phyloP scores from a whole-genome alignment of 1,284 basidiomycete genomes.

The Ustilago trichophora region DNA sequence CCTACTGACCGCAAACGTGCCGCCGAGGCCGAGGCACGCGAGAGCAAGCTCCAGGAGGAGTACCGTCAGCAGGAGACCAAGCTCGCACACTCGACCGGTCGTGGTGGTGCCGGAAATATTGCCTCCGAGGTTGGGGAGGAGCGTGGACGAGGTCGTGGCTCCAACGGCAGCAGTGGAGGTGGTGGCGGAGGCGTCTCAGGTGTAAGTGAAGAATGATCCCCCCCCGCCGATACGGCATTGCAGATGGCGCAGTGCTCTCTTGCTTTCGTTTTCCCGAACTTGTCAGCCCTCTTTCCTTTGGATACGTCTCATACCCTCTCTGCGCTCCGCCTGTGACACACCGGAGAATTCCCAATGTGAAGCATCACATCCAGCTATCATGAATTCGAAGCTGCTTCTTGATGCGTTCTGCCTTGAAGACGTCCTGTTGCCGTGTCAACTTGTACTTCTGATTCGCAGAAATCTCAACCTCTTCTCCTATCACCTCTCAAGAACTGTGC shows the following conservation, averaged over 20 bases:
- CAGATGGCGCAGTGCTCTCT: too few relatives aligned
- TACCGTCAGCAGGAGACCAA: conserved; percentile 64
- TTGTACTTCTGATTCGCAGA: conserved; percentile 1
- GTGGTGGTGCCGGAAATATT: conserved; percentile 77
- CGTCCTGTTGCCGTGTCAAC: background rate
- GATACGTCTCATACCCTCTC: conserved; percentile 4
- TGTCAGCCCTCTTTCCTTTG: background rate
- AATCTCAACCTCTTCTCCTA: conserved; percentile 4
- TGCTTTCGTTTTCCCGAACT: conserved; percentile 5
- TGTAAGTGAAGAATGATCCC: conserved; percentile 24
- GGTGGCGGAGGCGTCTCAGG: conserved; percentile 39
- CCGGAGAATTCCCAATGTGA: too few relatives aligned
- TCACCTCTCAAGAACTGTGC: too few relatives aligned
- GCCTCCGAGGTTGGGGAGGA: conserved; percentile 27
- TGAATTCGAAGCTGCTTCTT: too few relatives aligned
- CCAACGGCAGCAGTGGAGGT: conserved; percentile 10
- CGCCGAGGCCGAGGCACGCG: conserved; percentile 44
- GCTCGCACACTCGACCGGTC: conserved; percentile 73
- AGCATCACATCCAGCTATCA: too few relatives aligned
- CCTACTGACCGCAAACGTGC: conserved; percentile 65
- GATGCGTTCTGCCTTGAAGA: background rate
- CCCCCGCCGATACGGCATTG: too few relatives aligned
- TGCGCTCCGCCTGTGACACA: background rate
- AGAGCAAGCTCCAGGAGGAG: conserved; percentile 66
- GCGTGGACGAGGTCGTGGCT: conserved; percentile 44